These are phyloP conservation scores for Phlyctochytrium planicorne DNA, from an alignment of 192 early-diverging fungal species.

Conservation along the genomic window DNA sequence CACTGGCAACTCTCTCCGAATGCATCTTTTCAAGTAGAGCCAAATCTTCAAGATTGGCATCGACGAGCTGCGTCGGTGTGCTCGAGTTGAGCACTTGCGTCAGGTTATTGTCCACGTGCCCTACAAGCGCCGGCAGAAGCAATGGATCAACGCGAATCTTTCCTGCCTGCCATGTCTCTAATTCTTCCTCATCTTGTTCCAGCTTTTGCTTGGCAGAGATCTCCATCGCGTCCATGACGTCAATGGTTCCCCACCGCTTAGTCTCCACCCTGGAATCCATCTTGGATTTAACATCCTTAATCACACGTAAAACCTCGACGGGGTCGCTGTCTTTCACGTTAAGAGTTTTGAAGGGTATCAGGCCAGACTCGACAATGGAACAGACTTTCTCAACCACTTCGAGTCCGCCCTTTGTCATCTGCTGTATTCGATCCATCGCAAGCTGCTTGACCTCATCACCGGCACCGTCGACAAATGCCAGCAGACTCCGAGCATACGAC, in stretches of 20 bases:
- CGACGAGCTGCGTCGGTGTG: constrained; percentile 9
- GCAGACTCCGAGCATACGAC: constrained; percentile 58
- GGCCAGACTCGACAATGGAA: neutral
- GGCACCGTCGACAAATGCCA: constrained; percentile 36
- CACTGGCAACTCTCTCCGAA: neutral
- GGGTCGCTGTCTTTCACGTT: neutral
- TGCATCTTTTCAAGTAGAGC: neutral
- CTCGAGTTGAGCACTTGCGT: constrained; percentile 8
- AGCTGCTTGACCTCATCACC: neutral
- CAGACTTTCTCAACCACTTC: neutral
- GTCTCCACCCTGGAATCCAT: constrained; percentile 13
- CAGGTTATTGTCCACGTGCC: constrained; percentile 19
- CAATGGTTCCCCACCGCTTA: constrained; percentile 17
- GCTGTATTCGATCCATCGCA: constrained; percentile 4
- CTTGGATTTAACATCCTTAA: neutral
- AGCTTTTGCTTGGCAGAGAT: constrained; percentile 3
- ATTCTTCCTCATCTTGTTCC: constrained; percentile 12
- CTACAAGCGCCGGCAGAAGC: constrained; percentile 15
- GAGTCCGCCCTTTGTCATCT: constrained; percentile 14
- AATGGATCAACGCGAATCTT: constrained; percentile 24
- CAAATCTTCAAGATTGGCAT: constrained; percentile 19
- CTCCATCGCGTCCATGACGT: constrained; percentile 14
- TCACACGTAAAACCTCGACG: neutral
- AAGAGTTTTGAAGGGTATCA: neutral
- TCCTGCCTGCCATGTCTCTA: constrained; percentile 22